phyloP scores from a whole-genome alignment of 108 stramenopile genomes.

The Nannochloropsis salina region DNA sequence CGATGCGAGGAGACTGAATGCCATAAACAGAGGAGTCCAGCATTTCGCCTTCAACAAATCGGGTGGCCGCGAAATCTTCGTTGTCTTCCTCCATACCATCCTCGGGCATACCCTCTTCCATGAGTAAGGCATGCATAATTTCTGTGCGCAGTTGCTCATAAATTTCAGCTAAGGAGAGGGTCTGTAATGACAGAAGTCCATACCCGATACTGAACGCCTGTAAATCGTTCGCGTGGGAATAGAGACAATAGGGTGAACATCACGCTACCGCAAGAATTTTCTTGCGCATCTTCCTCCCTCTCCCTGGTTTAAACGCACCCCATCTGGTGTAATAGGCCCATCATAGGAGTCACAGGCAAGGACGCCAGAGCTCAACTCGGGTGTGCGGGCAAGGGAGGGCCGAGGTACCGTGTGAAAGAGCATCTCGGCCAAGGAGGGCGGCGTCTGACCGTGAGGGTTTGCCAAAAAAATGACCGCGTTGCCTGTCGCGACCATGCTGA shows the following conservation, averaged over 20 bases:
- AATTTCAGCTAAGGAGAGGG: not conserved
- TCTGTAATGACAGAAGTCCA: not conserved
- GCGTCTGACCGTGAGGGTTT: not conserved
- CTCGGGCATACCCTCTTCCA: not conserved
- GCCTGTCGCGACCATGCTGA: not conserved
- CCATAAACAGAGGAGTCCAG: constrained; percentile 17
- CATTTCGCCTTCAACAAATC: constrained; percentile 2
- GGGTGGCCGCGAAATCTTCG: not conserved
- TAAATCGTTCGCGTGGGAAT: not conserved
- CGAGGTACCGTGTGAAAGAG: constrained; percentile 1
- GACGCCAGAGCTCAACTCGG: not conserved
- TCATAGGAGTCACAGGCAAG: not conserved
- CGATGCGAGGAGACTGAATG: not conserved
- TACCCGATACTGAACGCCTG: not conserved
- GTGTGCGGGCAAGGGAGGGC: not conserved
- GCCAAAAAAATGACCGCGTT: not conserved
- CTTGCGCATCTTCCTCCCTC: not conserved
- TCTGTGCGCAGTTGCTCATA: constrained; percentile 3
- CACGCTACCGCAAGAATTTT: too few relatives aligned
- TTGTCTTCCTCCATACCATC: not conserved
- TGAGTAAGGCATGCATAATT: not conserved
- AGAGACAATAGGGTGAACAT: too few relatives aligned
- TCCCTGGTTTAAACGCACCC: not conserved
- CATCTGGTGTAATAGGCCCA: not conserved
- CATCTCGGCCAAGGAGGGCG: not conserved